These are phyloP conservation scores for Daedalea quercina DNA, from an alignment of 768 basidiomycete genomes.

Conservation along the genomic window DNA sequence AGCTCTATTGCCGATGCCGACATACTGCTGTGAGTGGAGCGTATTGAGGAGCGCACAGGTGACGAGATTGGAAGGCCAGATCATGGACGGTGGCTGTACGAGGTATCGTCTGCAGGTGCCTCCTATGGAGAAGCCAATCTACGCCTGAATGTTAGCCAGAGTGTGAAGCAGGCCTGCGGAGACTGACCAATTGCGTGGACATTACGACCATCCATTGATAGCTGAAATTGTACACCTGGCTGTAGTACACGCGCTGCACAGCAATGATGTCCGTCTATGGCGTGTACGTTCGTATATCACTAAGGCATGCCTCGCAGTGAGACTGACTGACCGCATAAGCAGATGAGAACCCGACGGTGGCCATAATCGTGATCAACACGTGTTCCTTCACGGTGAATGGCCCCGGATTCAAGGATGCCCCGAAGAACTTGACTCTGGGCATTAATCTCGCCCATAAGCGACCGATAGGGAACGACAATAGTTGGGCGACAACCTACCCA, in stretches of 20 bases:
- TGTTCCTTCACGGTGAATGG: slow-evolving; percentile 74
- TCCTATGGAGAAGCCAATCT: slow-evolving; percentile 36
- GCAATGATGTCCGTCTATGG: slow-evolving; percentile 36
- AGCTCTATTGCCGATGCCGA: slow-evolving; percentile 35
- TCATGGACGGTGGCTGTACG: slow-evolving; percentile 37
- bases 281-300: neutral
- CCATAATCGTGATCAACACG: slow-evolving; percentile 42
- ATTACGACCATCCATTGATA: slow-evolving; percentile 36
- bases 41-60: slow-evolving; percentile 41
- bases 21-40: slow-evolving; percentile 29
- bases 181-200: slow-evolving; percentile 27
- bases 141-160: neutral
- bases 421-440: slow-evolving; percentile 47
- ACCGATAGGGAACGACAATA: slow-evolving; percentile 62
- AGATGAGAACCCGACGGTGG: slow-evolving; percentile 25
- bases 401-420: slow-evolving; percentile 53
- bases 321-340: slow-evolving; percentile 25
- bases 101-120: slow-evolving; percentile 39
- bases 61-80: slow-evolving; percentile 39
- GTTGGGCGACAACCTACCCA: slow-evolving; percentile 51
- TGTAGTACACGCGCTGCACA: slow-evolving; percentile 40
- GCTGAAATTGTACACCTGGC: slow-evolving; percentile 29
- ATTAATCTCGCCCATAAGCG: slow-evolving; percentile 49
- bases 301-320: neutral
- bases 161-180: neutral